These are phyloP conservation scores for Physcia stellaris DNA, from an alignment of 495 filamentous ascomycete species.

Conservation along the genomic window DNA sequence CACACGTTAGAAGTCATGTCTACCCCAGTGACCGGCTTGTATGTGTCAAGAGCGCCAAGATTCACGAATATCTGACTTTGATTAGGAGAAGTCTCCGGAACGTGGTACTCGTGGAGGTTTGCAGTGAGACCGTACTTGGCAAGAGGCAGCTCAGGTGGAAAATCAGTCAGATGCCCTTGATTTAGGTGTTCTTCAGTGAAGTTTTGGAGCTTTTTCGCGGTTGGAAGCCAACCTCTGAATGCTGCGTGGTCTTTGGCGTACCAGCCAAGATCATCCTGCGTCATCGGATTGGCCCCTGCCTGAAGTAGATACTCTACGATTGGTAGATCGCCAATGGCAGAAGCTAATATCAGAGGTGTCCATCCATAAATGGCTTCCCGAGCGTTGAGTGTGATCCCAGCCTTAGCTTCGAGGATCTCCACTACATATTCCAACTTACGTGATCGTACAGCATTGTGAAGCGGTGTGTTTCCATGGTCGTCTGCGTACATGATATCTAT, in stretches of 20 bases:
- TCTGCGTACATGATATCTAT: not conserved
- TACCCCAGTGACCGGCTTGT: conserved; percentile 3
- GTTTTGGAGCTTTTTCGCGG: conserved; percentile 8
- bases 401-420: not conserved
- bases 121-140: too few species aligned
- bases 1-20: conserved; percentile 3
- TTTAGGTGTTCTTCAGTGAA: too few species aligned
- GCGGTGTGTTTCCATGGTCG: not conserved
- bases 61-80: conserved; percentile 9
- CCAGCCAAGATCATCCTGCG: conserved; percentile 12
- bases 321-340: conserved; percentile 52
- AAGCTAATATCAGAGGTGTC: conserved; percentile 65
- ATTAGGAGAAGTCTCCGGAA: not conserved
- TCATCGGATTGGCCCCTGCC: conserved; percentile 39
- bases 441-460: conserved; percentile 2
- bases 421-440: not conserved
- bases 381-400: not conserved
- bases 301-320: conserved; percentile 39
- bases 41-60: conserved; percentile 10
- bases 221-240: conserved; percentile 11
- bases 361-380: conserved; percentile 59
- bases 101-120: too few species aligned
- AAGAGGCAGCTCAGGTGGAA: too few species aligned
- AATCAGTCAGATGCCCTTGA: too few species aligned
- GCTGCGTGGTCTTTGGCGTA: conserved; percentile 16